Conservation (phyloP, 305 asterid species). For the Nicotiana rustica region DNA sequence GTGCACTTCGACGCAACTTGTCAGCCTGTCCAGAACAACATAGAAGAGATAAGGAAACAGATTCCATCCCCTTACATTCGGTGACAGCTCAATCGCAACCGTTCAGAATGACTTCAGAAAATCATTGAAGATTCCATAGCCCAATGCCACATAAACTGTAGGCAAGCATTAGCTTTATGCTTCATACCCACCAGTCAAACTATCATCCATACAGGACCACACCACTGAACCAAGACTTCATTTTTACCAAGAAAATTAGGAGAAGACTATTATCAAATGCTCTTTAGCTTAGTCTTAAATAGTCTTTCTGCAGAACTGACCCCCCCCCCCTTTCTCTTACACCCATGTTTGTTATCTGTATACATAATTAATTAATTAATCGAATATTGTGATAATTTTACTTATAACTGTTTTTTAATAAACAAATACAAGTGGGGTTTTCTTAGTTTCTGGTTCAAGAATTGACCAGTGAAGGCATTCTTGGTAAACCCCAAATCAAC, state of each 20-base stretch:
- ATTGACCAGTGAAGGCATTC: conserved; percentile 50
- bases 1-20: background rate
- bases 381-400: background rate
- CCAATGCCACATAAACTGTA: background rate
- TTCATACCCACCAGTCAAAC: background rate
- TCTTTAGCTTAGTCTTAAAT: background rate
- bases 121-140: background rate
- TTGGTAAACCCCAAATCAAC: conserved; percentile 37
- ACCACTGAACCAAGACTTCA: background rate
- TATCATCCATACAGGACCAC: background rate
- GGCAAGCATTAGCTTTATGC: conserved; percentile 12
- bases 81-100: conserved; percentile 27
- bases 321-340: background rate
- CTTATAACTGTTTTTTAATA: background rate
- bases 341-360: background rate
- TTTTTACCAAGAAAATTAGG: background rate
- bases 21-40: background rate
- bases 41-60: background rate
- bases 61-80: background rate
- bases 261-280: background rate
- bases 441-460: conserved; percentile 44
- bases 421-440: conserved; percentile 16
- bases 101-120: background rate
- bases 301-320: background rate
- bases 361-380: background rate